Evolutionary conservation across 768 basidiomycete species (phyloP), one percentile per base, ranked within the genome.

Genomic region (Suillus tomentosus): DNA sequence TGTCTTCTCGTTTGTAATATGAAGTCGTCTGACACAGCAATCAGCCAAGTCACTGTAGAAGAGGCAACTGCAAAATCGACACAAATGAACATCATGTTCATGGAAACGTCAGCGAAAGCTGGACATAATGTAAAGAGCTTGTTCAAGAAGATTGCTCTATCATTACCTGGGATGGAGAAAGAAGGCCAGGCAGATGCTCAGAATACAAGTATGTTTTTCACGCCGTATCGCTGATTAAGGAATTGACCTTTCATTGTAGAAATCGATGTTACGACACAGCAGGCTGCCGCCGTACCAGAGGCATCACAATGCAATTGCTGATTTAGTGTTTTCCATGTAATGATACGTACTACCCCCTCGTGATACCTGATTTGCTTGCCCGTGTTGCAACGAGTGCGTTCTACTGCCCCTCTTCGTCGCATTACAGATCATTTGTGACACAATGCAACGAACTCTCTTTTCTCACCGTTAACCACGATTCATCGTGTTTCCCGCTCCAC

Each of bases 101-200:
- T 99, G 90, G 97, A 99, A 79, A 99, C 97, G 10, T 97, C 95
- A 36, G 97, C 97, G 37, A 99, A 99, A 76, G 97, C 97, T 8
- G 97, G 97, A 3, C 97, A 99, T 76, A 99, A 99, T 68, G 97
- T 99, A 66, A 99, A 99, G 82, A 93, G 93, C 68, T 77, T 99
- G 69, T 99, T 99, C 84, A 96, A 98, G 82, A 99, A 99, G 84
- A 99, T 99, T 68, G 97, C 97, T 1, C 89, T 99, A 90, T 95
- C 95, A 3, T 79, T 99, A 58, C 96, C 97, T 22, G 97, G 97
- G 14, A 95, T 95, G 87, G 94, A 96, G 71, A 94, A 91, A 74
- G 92, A 90, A 42, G 81, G 71, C 27, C 87, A 89, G 67, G 79
- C 76, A 47, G 84, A 89, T 66, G 71, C 81, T n/a, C 80, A 82